Conservation (phyloP, 2,329 filamentous ascomycete genomes). For the Colletotrichum endophyticum region DNA sequence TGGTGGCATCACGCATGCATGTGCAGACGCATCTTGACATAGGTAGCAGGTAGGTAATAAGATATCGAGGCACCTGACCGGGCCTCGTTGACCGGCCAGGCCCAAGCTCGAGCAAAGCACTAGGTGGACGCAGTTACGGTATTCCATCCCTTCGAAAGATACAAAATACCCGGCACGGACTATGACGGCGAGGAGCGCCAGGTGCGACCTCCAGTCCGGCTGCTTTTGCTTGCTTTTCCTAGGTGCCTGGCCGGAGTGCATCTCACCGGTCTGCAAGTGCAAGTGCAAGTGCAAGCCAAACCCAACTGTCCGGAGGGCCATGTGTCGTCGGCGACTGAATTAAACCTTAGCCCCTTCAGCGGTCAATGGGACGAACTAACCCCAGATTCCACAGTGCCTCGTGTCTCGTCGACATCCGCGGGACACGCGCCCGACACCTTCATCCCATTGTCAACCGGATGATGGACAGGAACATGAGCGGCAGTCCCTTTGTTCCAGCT, state of each 20-base stretch:
- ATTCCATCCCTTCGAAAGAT: neutral
- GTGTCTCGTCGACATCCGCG: neutral
- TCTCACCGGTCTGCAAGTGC: neutral
- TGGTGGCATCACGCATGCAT: neutral
- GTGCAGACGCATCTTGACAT: neutral
- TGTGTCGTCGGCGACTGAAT: neutral
- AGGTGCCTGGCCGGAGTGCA: neutral
- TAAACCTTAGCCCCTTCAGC: neutral
- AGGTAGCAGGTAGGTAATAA: neutral
- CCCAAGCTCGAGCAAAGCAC: neutral
- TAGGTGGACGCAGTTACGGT: neutral
- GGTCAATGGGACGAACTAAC: slow-evolving; percentile 11
- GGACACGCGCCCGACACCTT: neutral
- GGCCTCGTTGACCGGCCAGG: neutral
- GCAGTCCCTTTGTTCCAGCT: neutral
- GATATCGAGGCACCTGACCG: neutral
- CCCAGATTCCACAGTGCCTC: neutral
- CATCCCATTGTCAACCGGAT: slow-evolving; percentile 13
- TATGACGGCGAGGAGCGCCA: neutral
- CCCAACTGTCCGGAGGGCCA: neutral
- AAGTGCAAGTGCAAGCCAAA: neutral
- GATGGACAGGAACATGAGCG: neutral
- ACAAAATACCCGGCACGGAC: neutral
- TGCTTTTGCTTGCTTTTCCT: neutral
- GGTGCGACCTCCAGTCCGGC: neutral